Conservation (phyloP, 352 stramenopile species). For the Phytophthora citrophthora region DNA sequence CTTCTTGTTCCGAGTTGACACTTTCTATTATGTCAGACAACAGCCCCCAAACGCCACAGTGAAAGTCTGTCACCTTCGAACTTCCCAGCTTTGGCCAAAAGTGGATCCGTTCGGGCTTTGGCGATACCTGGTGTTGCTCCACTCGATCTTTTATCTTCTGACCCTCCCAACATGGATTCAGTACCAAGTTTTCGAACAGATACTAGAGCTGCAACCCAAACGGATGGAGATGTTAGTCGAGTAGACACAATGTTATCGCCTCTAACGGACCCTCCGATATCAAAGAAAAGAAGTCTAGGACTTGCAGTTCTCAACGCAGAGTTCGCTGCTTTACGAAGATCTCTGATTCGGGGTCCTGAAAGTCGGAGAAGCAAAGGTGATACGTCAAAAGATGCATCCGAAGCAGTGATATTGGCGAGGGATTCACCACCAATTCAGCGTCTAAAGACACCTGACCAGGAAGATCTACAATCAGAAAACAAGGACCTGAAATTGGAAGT, state of each 20-base stretch:
- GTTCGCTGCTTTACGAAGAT: slow-evolving; percentile 21
- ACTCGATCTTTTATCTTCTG: slow-evolving; percentile 12
- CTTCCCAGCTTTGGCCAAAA: slow-evolving; percentile 16
- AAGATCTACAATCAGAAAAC: not conserved
- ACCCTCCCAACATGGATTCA: slow-evolving; percentile 12
- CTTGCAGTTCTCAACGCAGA: slow-evolving; percentile 31
- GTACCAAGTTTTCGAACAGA: slow-evolving; percentile 16
- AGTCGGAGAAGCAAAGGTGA: slow-evolving; percentile 20
- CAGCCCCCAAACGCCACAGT: not conserved
- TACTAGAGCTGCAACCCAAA: slow-evolving; percentile 15
- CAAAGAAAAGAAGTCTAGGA: slow-evolving; percentile 38
- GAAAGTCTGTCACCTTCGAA: slow-evolving; percentile 8
- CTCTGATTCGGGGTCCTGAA: slow-evolving; percentile 20
- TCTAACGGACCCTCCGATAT: not conserved
- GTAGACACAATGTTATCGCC: slow-evolving; percentile 9
- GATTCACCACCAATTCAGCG: not conserved
- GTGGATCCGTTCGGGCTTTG: slow-evolving; percentile 1
- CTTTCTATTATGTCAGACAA: not conserved
- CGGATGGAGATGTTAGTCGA: slow-evolving; percentile 11
- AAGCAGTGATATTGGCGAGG: not conserved
- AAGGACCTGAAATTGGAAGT: slow-evolving; percentile 34
- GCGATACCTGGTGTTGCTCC: slow-evolving; percentile 13
- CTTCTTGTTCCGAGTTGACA: not conserved
- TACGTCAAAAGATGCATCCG: slow-evolving; percentile 8
- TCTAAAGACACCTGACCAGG: not conserved